phyloP scores from a whole-genome alignment of 2,329 filamentous ascomycete species.

The Xylaria sp. region DNA sequence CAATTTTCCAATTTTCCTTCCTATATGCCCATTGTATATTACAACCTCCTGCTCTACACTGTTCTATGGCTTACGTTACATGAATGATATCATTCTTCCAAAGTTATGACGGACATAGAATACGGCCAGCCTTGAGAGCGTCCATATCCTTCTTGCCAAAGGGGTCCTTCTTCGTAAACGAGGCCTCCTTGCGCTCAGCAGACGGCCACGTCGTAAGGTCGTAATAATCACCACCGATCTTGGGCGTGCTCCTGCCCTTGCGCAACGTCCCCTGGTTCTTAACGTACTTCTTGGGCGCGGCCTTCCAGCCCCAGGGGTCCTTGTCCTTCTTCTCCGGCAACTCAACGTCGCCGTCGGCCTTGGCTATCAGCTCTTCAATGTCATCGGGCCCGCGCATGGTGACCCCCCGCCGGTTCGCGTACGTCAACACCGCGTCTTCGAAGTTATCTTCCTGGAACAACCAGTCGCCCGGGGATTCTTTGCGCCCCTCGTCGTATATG shows the following conservation, averaged over 20 bases:
- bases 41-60: background rate
- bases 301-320: conserved; percentile 46
- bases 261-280: conserved; percentile 28
- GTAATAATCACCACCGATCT: conserved; percentile 53
- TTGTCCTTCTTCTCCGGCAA: conserved; percentile 43
- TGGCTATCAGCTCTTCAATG: conserved; percentile 42
- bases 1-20: background rate
- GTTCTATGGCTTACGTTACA: background rate
- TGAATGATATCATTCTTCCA: background rate
- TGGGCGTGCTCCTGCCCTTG: conserved; percentile 1
- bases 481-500: conserved; percentile 36
- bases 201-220: conserved; percentile 52
- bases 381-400: conserved; percentile 43
- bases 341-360: conserved; percentile 41
- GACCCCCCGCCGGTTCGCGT: conserved; percentile 51
- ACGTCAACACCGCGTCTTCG: conserved; percentile 49
- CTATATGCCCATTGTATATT: background rate
- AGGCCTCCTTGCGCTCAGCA: conserved; percentile 48
- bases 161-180: conserved; percentile 52
- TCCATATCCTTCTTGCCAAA: conserved; percentile 48
- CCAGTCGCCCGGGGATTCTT: conserved; percentile 38
- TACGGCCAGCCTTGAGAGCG: conserved; percentile 52
- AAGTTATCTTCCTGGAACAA: conserved; percentile 41
- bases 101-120: conserved; percentile 38
- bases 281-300: conserved; percentile 41